Evolutionary conservation across 164 flowering plant species (phyloP), one percentile per base, ranked within the genome.

Genomic region (Magnolia changhungtana): DNA sequence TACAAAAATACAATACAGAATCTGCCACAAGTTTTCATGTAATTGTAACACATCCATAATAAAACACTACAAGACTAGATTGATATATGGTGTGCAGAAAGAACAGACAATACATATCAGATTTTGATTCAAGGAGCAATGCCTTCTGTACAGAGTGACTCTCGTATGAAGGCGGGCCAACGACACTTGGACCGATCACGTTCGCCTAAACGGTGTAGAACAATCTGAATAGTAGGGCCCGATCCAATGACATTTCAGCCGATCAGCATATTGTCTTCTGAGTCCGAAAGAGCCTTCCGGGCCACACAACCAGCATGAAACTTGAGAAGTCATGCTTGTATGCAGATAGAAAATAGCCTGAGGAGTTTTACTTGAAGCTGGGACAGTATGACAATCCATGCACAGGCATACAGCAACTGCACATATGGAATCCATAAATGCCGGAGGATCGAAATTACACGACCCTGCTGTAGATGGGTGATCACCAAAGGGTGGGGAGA

Each of bases 111-210:
- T 55, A 16, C 61, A 55, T 16, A 55, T 55, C 45, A 37, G 45
- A 55, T 16, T 55, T 10, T 16, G 61, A 55, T 51, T 14, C 19
- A 72, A 72, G 74, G 63, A 72, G 29, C 18, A 18, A 31, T 31
- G 71, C 61, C 37, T 51, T 21, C 74, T 51, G 45, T 72, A 52
- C 63, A 72, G 51, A 52, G 63, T 29, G 8, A n/a, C 59, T 50
- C 58, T 20, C n/a, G 63, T 52, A 24, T 24, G 74, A 72, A 52
- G 61, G 37, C 63, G 2, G 27, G 24, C 72, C 58, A 50, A 70
- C 3, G 7, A 50, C 37, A 49, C 19, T 8, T 9, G 3, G 72
- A 29, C 71, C 8, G 16, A 66, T 21, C 45, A 37, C 45, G 20
- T 31, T 27, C 11, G 9, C 58, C 72, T 18, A 19, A 23, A 29